Evolutionary conservation across 148 eudicot genomes (phyloP).

Genomic region (Persicaria tinctoria): DNA sequence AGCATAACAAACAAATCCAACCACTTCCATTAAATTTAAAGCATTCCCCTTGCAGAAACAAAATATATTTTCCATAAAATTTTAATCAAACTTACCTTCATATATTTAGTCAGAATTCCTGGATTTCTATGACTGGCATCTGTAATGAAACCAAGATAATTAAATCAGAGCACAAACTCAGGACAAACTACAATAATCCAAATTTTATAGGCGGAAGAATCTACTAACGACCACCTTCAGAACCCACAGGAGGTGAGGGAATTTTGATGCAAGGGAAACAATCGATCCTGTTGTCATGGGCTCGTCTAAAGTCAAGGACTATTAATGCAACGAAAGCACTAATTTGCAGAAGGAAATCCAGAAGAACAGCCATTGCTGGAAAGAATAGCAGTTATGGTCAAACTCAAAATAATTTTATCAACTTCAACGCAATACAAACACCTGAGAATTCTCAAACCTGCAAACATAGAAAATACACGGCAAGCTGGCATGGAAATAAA

Average conservation of each 20-base stretch:
- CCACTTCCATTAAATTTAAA: no score
- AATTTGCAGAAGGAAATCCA: constrained; percentile 60
- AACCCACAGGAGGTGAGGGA: constrained; percentile 20
- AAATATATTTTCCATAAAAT: not conserved
- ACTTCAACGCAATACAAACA: not conserved
- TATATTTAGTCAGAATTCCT: constrained; percentile 45
- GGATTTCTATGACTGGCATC: constrained; percentile 34
- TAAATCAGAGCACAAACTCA: constrained; percentile 11
- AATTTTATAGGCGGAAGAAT: not conserved
- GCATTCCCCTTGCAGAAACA: not conserved
- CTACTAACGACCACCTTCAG: constrained; percentile 24
- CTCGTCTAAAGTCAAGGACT: constrained; percentile 49
- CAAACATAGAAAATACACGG: constrained; percentile 69
- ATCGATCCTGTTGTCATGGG: constrained; percentile 52
- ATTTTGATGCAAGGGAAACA: constrained; percentile 56
- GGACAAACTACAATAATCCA: not conserved
- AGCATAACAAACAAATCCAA: no score
- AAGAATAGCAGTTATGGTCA: constrained; percentile 13
- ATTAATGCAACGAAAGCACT: constrained; percentile 61
- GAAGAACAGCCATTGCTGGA: constrained; percentile 56
- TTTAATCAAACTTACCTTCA: constrained; percentile 34
- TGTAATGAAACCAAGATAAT: constrained; percentile 16
- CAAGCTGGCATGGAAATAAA: constrained; percentile 74
- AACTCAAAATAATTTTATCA: constrained; percentile 5
- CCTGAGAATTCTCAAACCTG: constrained; percentile 31